Evolutionary conservation across 75 land plant genomes (phyloP).

Genomic region (Picea glauca): DNA sequence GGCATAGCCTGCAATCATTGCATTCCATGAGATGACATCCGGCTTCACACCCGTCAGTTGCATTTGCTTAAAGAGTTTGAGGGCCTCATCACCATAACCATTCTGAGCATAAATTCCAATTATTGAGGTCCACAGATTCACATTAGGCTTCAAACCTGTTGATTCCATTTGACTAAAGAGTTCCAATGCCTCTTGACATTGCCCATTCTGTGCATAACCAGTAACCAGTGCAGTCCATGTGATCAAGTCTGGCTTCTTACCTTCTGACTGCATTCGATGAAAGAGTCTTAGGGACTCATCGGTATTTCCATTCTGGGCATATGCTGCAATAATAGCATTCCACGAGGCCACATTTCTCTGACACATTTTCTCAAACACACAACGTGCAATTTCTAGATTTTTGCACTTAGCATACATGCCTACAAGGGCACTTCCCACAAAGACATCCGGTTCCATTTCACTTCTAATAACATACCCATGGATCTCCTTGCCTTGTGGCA

Average conservation of each 20-base stretch:
- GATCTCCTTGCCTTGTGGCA: constrained; percentile 40
- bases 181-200: constrained; percentile 1
- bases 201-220: constrained; percentile 20
- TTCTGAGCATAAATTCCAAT: constrained; percentile 30
- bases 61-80: constrained; percentile 47
- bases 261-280: constrained; percentile 22
- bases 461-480: constrained; percentile 30
- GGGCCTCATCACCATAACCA: constrained; percentile 15
- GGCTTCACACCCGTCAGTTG: constrained; percentile 23
- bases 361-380: constrained; percentile 41
- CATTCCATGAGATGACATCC: constrained; percentile 50
- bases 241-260: not conserved
- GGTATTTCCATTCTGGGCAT: not conserved
- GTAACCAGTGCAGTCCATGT: not conserved
- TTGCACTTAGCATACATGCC: constrained; percentile 66
- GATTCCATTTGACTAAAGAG: constrained; percentile 16
- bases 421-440: constrained; percentile 47
- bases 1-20: constrained; percentile 42
- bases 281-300: constrained; percentile 26
- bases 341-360: constrained; percentile 47
- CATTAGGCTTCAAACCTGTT: constrained; percentile 11
- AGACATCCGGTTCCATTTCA: constrained; percentile 24
- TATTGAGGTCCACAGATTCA: constrained; percentile 27
- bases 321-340: constrained; percentile 65
- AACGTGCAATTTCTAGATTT: constrained; percentile 25